Evolutionary conservation across 352 stramenopile species (phyloP).

Genomic region (Pythium coloratum): DNA sequence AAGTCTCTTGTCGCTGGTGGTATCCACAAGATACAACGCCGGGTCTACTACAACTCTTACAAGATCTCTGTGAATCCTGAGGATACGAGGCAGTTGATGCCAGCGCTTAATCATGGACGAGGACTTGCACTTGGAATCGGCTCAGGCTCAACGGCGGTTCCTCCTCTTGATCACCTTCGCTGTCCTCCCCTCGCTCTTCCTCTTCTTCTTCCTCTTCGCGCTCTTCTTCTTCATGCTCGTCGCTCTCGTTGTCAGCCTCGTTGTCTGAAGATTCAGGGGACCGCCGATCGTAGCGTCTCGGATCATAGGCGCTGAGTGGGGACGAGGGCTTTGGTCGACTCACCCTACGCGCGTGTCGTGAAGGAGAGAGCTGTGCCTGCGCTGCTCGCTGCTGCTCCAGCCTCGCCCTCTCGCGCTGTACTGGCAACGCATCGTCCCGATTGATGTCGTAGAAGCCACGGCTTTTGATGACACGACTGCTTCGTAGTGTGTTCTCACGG

Average conservation of each 20-base stretch:
- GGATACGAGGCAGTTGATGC: background rate
- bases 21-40: background rate
- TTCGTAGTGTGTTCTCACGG: constrained; percentile 32
- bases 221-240: constrained; percentile 19
- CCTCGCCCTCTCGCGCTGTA: background rate
- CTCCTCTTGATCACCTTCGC: constrained; percentile 28
- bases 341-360: background rate
- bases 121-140: constrained; percentile 68
- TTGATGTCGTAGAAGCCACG: constrained; percentile 74
- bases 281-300: background rate
- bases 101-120: constrained; percentile 33
- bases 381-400: background rate
- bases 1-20: background rate
- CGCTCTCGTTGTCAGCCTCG: background rate
- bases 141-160: constrained; percentile 34
- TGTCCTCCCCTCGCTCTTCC: constrained; percentile 28
- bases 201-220: constrained; percentile 32
- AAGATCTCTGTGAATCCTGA: background rate
- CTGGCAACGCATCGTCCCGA: constrained; percentile 21
- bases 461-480: constrained; percentile 75
- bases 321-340: background rate
- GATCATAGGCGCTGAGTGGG: background rate
- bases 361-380: background rate
- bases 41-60: background rate
- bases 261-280: background rate